Conservation (phyloP, 306 rosid genomes). For the Elaeagnus macrophylla region DNA sequence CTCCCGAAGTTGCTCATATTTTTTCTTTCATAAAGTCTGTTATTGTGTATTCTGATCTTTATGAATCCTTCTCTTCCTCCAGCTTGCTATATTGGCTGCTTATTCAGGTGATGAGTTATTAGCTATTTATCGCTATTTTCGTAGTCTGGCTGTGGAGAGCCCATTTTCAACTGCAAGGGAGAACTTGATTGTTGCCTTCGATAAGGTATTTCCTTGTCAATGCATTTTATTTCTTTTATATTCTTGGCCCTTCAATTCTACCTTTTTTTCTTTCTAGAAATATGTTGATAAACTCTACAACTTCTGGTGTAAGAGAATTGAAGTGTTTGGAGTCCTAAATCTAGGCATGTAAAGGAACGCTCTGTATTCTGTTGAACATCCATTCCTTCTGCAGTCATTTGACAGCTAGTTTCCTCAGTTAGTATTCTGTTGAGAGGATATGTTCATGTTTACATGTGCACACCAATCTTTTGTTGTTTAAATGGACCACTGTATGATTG, state of each 20-base stretch:
- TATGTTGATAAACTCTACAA: no score
- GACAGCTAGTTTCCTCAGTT: no score
- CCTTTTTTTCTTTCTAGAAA: no score
- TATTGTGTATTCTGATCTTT: constrained; percentile 9
- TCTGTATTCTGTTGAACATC: no score
- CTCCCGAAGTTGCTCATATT: constrained; percentile 2
- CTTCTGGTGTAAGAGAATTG: no score
- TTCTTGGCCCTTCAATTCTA: background rate
- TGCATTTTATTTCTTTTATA: background rate
- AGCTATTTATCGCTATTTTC: constrained; percentile 77
- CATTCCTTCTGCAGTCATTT: no score
- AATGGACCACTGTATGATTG: no score
- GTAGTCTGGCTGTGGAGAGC: constrained; percentile 83
- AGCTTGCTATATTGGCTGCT: constrained; percentile 96
- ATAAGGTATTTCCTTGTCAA: constrained; percentile 51
- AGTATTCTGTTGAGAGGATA: no score
- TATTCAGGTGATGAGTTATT: constrained; percentile 77
- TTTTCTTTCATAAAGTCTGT: background rate
- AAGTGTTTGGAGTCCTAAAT: no score
- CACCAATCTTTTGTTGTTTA: no score
- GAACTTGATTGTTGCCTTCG: constrained; percentile 85
- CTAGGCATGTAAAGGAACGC: no score
- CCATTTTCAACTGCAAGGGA: constrained; percentile 96
- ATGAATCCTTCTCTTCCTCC: constrained; percentile 18
- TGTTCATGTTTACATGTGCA: no score